Evolutionary conservation across 805 yeast genomes (phyloP).

Genomic region (Debaryomyces castellii): DNA sequence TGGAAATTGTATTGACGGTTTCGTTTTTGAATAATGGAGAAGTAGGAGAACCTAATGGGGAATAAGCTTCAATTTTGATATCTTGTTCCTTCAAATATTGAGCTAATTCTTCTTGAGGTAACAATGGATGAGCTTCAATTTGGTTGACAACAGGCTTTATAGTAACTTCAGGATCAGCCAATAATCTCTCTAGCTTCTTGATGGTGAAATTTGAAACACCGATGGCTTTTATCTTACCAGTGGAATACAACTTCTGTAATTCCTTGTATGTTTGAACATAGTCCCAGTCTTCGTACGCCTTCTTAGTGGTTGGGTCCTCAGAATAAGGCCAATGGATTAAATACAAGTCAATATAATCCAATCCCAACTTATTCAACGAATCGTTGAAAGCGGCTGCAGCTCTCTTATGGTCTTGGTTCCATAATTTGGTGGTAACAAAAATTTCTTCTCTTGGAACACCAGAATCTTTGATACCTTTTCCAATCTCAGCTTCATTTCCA

Average conservation of each 20-base stretch:
- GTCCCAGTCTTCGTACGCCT: conserved; percentile 22
- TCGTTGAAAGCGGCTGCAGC: conserved; percentile 52
- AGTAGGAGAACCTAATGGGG: conserved; percentile 34
- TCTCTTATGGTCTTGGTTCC: conserved; percentile 50
- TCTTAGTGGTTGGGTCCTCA: conserved; percentile 9
- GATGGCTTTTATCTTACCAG: conserved; percentile 43
- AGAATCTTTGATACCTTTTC: conserved; percentile 48
- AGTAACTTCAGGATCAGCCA: conserved; percentile 34
- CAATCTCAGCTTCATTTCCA: conserved; percentile 62
- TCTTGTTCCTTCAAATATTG: conserved; percentile 49
- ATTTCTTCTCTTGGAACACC: conserved; percentile 64
- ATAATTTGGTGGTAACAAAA: conserved; percentile 68
- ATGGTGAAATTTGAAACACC: conserved; percentile 59
- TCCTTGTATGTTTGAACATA: conserved; percentile 44
- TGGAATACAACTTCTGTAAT: conserved; percentile 28
- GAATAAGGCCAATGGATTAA: conserved; percentile 73
- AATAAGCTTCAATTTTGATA: conserved; percentile 25
- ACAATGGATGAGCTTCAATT: conserved; percentile 38
- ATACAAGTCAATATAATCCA: conserved; percentile 74
- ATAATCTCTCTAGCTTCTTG: conserved; percentile 42
- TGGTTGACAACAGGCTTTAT: conserved; percentile 55
- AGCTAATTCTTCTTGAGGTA: conserved; percentile 58
- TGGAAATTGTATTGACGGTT: conserved; percentile 25
- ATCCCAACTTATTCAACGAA: conserved; percentile 58
- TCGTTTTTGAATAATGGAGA: conserved; percentile 37